These are phyloP conservation scores for Yamadazyma friedrichii DNA, from an alignment of 1,139 yeast genomes.

Conservation along the genomic window DNA sequence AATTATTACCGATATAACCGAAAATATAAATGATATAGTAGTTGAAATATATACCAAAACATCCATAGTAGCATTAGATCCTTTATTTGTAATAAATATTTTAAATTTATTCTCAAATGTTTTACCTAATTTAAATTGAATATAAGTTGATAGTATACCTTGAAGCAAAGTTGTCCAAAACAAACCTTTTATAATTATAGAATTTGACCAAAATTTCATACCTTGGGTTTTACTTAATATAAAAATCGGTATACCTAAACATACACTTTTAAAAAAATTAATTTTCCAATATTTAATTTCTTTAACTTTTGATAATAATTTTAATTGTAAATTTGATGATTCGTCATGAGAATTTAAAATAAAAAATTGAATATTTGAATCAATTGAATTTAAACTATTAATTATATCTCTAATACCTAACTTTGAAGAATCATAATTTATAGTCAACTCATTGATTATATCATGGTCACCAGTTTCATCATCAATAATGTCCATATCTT, in stretches of 20 bases:
- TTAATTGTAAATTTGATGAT: slow-evolving; percentile 60
- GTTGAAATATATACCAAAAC: slow-evolving; percentile 85
- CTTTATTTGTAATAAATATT: slow-evolving; percentile 63
- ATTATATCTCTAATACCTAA: slow-evolving; percentile 62
- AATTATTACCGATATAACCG: slow-evolving; percentile 56
- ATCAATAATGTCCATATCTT: slow-evolving; percentile 9
- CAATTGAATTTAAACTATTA: slow-evolving; percentile 33
- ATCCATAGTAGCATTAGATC: slow-evolving; percentile 86
- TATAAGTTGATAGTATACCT: slow-evolving; percentile 57
- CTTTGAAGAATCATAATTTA: slow-evolving; percentile 41
- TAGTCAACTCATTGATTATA: slow-evolving; percentile 34
- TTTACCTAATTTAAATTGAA: slow-evolving; percentile 67
- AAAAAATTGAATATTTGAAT: slow-evolving; percentile 34
- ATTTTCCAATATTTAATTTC: slow-evolving; percentile 72
- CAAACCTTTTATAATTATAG: slow-evolving; percentile 48
- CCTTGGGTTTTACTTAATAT: slow-evolving; percentile 49
- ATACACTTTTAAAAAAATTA: slow-evolving; percentile 50
- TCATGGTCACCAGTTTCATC: neutral
- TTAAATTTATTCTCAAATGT: slow-evolving; percentile 64
- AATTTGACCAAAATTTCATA: slow-evolving; percentile 28
- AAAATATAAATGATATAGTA: slow-evolving; percentile 71
- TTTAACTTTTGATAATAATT: slow-evolving; percentile 61
- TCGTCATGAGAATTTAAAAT: slow-evolving; percentile 44
- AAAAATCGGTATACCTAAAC: slow-evolving; percentile 65
- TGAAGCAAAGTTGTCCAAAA: slow-evolving; percentile 63